These are phyloP conservation scores for Amaranthus cruentus DNA, from an alignment of 148 eudicot species.

Conservation along the genomic window DNA sequence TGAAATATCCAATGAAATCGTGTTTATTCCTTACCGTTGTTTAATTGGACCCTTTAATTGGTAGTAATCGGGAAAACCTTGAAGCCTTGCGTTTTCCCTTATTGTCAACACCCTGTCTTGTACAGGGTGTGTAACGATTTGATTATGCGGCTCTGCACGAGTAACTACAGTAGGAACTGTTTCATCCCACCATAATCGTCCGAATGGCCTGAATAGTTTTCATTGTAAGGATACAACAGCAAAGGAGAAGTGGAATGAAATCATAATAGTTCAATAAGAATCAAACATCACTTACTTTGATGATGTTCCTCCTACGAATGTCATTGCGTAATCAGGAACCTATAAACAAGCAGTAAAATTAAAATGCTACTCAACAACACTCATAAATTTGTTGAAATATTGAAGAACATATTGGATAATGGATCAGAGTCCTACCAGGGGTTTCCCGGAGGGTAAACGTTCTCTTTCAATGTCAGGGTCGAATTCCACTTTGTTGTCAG, in stretches of 20 bases:
- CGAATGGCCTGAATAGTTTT: conserved; percentile 61
- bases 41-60: conserved; percentile 57
- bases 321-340: conserved; percentile 86
- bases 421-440: conserved; percentile 43
- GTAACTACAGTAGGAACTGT: conserved; percentile 80
- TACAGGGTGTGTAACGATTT: conserved; percentile 46
- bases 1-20: no score
- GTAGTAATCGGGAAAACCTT: conserved; percentile 83
- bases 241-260: background rate
- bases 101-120: conserved; percentile 75
- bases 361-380: background rate
- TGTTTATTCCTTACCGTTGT: conserved; percentile 39
- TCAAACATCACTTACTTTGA: conserved; percentile 47
- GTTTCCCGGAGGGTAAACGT: conserved; percentile 55
- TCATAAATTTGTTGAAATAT: background rate
- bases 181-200: conserved; percentile 84
- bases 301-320: conserved; percentile 53
- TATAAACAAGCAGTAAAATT: conserved; percentile 18
- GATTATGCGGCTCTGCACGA: conserved; percentile 91
- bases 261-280: background rate
- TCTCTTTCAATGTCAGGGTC: conserved; percentile 55
- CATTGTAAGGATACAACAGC: background rate
- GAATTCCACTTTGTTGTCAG: conserved; percentile 54
- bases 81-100: conserved; percentile 80
- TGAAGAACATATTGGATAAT: background rate